phyloP scores from a whole-genome alignment of 2,329 filamentous ascomycete genomes.

The Hymenoscyphus salicellus region DNA sequence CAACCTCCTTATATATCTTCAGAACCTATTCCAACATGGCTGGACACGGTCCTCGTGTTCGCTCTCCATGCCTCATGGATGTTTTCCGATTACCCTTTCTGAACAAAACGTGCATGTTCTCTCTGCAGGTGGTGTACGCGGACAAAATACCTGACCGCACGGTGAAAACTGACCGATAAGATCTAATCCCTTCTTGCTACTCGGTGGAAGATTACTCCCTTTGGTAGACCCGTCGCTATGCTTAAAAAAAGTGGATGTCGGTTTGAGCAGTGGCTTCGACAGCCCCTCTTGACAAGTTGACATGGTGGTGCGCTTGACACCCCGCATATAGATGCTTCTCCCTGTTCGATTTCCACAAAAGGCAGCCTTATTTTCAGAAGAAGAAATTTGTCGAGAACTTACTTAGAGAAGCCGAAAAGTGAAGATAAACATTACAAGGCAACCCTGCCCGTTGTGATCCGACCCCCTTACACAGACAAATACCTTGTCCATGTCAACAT shows the following conservation, averaged over 20 bases:
- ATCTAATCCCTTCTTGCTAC: neutral
- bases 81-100: neutral
- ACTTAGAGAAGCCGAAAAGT: neutral
- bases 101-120: neutral
- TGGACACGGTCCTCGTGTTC: neutral
- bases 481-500: too few relatives aligned
- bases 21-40: neutral
- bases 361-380: neutral
- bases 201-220: neutral
- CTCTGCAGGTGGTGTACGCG: neutral
- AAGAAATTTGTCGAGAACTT: neutral
- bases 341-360: neutral
- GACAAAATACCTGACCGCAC: neutral
- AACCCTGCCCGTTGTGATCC: too few relatives aligned
- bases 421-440: neutral
- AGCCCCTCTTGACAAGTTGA: neutral
- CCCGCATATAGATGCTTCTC: neutral
- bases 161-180: neutral
- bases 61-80: neutral
- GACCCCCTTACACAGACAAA: too few relatives aligned
- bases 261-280: neutral
- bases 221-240: neutral
- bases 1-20: conserved; percentile 5
- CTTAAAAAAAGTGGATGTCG: neutral
- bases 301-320: neutral